phyloP scores from a whole-genome alignment of 768 basidiomycete species.

The Sutorius australiensis region DNA sequence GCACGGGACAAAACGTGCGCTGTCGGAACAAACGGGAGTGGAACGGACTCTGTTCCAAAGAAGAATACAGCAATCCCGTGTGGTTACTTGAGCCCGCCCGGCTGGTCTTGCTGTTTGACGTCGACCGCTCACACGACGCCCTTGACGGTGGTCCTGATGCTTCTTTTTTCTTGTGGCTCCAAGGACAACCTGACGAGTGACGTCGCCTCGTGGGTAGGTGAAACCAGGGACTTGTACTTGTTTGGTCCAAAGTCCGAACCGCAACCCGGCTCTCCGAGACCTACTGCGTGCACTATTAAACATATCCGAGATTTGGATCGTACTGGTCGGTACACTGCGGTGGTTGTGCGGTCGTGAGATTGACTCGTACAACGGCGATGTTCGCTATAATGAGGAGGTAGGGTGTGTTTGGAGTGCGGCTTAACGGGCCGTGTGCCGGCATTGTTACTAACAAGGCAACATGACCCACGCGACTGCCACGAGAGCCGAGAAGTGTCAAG shows the following conservation, averaged over 20 bases:
- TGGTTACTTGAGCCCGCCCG: no score
- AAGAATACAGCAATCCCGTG: background rate
- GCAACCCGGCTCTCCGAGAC: background rate
- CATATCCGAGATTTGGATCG: background rate
- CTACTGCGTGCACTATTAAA: background rate
- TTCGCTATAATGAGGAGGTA: background rate
- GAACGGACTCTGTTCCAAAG: background rate
- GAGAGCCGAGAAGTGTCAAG: slow-evolving; percentile 34
- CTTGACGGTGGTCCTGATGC: background rate
- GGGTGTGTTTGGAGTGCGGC: background rate
- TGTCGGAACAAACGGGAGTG: background rate
- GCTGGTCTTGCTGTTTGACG: background rate
- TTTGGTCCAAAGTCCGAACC: slow-evolving; percentile 5
- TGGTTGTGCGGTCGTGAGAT: background rate
- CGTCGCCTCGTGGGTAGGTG: background rate
- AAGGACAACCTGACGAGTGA: background rate
- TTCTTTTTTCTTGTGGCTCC: background rate
- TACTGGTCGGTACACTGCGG: no score
- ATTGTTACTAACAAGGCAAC: slow-evolving; percentile 20
- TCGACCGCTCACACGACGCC: background rate
- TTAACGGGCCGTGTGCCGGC: slow-evolving; percentile 8
- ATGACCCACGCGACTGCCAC: slow-evolving; percentile 32
- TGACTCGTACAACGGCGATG: background rate
- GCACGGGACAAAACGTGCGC: background rate
- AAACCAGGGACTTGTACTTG: background rate